Evolutionary conservation across 2,329 filamentous ascomycete genomes (phyloP), one percentile per base, ranked within the genome.

Genomic region (Metarhizium guizhouense): DNA sequence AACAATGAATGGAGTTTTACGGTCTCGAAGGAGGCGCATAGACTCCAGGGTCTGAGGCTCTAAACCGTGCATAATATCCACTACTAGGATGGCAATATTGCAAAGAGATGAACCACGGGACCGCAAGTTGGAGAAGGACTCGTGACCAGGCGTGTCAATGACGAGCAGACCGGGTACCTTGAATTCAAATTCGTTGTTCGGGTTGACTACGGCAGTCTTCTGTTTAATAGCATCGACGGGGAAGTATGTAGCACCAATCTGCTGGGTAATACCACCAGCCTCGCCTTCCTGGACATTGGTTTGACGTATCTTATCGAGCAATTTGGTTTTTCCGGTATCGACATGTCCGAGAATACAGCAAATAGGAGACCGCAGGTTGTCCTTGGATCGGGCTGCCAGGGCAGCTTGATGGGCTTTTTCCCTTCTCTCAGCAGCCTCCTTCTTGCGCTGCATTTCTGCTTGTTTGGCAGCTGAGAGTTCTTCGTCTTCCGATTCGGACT

Each of bases 341-440:
- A 99, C 94, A 83, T 99, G 94, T 67, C 94, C 94, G 61, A 99
- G 84, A 82, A 99, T 99, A 87, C 93, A 97, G 81, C 94, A 97
- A 74, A 99, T 99, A 54, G 94, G 94, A 45, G 94, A 97, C 57
- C 94, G 90, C 56, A 99, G 83, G 73, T 99, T 87, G 70, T 99
- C 92, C 73, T 89, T 91, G 25, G 93, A 97, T 59, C 91, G 84
- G 51, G 93, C 92, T 48, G 90, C 92, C 68, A 96, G 73, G 18
- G 94, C 94, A 59, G 91, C 93, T 72, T 96, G 90, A 70, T 95
- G 90, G 57, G 91, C 88, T 74, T 90, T 90, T 74, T 91, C 88
- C 66, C 93, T 84, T 67, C 93, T 84, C 65, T 94, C 90, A 16
- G 90, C 89, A 48, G 91, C 91, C 67, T 95, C 92, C 63, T 85